These are phyloP conservation scores for Blastobotrys raffinosifermentans DNA, from an alignment of 1,139 yeast genomes.

Conservation along the genomic window DNA sequence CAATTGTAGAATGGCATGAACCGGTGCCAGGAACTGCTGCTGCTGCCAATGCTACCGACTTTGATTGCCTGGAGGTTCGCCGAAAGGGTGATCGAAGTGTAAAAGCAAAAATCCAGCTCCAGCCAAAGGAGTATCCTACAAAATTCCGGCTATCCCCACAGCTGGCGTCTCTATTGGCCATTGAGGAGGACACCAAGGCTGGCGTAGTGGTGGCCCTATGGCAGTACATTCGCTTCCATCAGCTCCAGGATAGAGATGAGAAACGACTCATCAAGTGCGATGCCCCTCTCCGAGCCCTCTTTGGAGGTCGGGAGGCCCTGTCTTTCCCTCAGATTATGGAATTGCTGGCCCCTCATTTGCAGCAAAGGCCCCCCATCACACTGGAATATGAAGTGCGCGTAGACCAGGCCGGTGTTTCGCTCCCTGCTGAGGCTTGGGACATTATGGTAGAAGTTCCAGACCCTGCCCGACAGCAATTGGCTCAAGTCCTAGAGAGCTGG, in stretches of 20 bases:
- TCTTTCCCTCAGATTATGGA: conserved; percentile 73
- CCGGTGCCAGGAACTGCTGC: conserved; percentile 24
- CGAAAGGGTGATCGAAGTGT: conserved; percentile 69
- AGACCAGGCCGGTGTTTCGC: conserved; percentile 60
- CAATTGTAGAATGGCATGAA: conserved; percentile 65
- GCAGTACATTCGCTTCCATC: conserved; percentile 79
- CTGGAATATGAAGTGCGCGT: conserved; percentile 72
- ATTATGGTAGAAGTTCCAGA: conserved; percentile 59
- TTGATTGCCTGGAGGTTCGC: conserved; percentile 86
- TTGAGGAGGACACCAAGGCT: conserved; percentile 74
- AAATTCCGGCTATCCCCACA: conserved; percentile 58
- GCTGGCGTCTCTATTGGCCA: conserved; percentile 66
- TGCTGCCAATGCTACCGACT: conserved; percentile 38
- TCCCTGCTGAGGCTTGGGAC: conserved; percentile 78
- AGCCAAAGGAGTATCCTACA: conserved; percentile 68
- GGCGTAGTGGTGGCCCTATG: conserved; percentile 80
- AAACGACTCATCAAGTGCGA: conserved; percentile 62
- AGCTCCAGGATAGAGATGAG: conserved; percentile 53
- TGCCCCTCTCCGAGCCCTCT: conserved; percentile 51
- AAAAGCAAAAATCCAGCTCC: conserved; percentile 65
- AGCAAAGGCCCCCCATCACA: conserved; percentile 73
- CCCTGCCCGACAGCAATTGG: conserved; percentile 43
- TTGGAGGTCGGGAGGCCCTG: conserved; percentile 34
- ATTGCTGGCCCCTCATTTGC: conserved; percentile 54
- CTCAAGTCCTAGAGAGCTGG: conserved; percentile 39